Evolutionary conservation across 345 rosid species (phyloP), one percentile per base, ranked within the genome.

Genomic region (Linum usitatissimum): DNA sequence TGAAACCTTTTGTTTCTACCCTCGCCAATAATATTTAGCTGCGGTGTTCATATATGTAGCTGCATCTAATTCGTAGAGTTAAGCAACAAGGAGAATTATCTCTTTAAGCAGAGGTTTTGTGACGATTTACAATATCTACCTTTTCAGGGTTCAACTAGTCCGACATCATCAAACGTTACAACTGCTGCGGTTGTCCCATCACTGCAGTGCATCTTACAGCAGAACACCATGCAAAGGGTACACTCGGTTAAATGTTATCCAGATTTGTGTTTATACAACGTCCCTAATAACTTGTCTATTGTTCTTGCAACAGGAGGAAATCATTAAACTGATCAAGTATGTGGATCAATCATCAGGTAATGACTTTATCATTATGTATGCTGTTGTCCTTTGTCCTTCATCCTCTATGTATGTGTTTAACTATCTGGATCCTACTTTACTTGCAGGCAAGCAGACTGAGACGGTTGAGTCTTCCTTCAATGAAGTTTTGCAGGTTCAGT

Each of bases 321-420:
- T 93, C 69, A 61, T 89, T 70, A 84, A 83, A 78, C 73, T 90
- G 79, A 83, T 93, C 64, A 93, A 84, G 70, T 70, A 68, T 69
- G 67, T 83, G 79, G 99, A 90, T 83, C 91, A 82, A 81, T 68
- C 67, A 60, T 84, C 86, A 69, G 97, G 99, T 93, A 87, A 65
- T 59, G 56, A 70, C 63, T 64, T 56, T 39, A 10, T 20, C 59
- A 36, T 48, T 66, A 6, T n/a, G 21, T 49, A 57, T 66, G 9
- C 30, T 48, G 58, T 53, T 23, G 28, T 23, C 28, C 28, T 23
- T 23, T 23, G 28, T 72, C 45, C 15, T 31, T 30, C 18, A 8
- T 20, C 53, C 18, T 18, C 64, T 2, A 28, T 57, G n/a, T 36
- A 53, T 53, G 39, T 55, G 12, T 30, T 30, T 69, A 63, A 34